Evolutionary conservation across 208 protist species (phyloP).

Genomic region (Trypanosoma brucei): DNA sequence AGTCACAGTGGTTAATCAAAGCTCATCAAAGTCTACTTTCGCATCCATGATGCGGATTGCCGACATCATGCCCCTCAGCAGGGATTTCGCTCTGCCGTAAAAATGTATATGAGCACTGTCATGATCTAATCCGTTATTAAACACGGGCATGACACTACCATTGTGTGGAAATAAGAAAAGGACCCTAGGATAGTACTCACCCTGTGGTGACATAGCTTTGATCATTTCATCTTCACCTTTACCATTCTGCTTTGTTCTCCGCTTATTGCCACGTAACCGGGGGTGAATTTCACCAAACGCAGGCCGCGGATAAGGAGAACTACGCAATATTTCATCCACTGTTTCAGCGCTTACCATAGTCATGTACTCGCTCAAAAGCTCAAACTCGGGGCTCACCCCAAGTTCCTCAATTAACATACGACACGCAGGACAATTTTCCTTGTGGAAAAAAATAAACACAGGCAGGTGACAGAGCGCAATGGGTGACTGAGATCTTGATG

Average conservation of each 20-base stretch:
- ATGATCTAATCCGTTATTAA: conserved; percentile 35
- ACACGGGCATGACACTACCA: conserved; percentile 56
- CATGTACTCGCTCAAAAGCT: conserved; percentile 38
- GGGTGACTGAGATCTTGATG: conserved; percentile 3
- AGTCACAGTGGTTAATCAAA: conserved; percentile 11
- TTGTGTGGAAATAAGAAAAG: conserved; percentile 81
- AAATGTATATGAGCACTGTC: conserved; percentile 41
- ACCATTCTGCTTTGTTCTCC: conserved; percentile 1
- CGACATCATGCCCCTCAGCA: conserved; percentile 37
- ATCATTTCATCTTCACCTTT: conserved; percentile 6
- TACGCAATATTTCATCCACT: conserved; percentile 5
- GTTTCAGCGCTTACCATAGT: conserved; percentile 42
- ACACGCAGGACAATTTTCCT: conserved; percentile 15
- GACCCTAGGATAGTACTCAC: conserved; percentile 50
- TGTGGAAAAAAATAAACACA: conserved; percentile 22
- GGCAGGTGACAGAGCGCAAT: conserved; percentile 14
- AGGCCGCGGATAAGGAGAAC: conserved; percentile 18
- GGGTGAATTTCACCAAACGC: neutral
- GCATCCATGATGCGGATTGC: conserved; percentile 50
- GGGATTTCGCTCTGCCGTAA: conserved; percentile 24
- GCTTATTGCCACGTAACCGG: neutral
- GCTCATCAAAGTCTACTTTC: conserved; percentile 24
- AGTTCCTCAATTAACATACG: conserved; percentile 6
- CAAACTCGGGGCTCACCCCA: conserved; percentile 35
- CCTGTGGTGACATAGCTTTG: conserved; percentile 38